Conservation (phyloP, 139 green algal genomes). For the Picocystis salinarum region DNA sequence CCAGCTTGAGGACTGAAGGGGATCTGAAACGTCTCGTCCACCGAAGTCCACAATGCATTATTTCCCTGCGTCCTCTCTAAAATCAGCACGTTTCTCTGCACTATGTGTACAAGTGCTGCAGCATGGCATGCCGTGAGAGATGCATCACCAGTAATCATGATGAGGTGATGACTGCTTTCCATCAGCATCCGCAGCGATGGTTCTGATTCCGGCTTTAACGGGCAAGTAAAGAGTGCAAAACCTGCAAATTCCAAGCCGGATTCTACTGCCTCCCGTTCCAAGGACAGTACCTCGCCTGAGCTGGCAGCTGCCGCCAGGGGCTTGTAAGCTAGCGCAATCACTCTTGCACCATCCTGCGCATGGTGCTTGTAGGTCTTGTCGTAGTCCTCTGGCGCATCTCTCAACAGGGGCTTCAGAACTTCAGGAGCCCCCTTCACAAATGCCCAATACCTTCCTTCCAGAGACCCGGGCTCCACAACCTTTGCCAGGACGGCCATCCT, state of each 20-base stretch:
- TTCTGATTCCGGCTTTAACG: constrained; percentile 64
- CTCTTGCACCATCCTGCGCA: constrained; percentile 65
- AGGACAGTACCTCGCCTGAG: neutral
- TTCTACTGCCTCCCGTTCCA: constrained; percentile 7
- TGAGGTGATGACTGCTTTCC: constrained; percentile 53
- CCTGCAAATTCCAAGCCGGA: constrained; percentile 40
- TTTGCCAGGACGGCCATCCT: constrained; percentile 49
- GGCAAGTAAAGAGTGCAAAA: constrained; percentile 73
- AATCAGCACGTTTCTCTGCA: constrained; percentile 50
- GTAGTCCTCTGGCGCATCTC: constrained; percentile 44
- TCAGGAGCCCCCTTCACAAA: constrained; percentile 12
- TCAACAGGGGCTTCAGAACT: constrained; percentile 10
- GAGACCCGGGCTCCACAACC: neutral
- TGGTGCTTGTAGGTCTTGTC: constrained; percentile 56
- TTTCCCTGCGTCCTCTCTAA: constrained; percentile 15
- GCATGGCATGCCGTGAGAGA: constrained; percentile 72
- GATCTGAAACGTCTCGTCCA: constrained; percentile 29
- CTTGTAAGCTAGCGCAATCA: constrained; percentile 73
- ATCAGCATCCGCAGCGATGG: constrained; percentile 48
- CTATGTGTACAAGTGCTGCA: constrained; percentile 66
- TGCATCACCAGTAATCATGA: constrained; percentile 87
- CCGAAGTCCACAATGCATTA: neutral
- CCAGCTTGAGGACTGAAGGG: constrained; percentile 22
- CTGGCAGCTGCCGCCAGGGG: constrained; percentile 16
- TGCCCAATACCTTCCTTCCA: too few species aligned